These are phyloP conservation scores for Citeromyces siamensis DNA, from an alignment of 1,139 yeast species.

Conservation along the genomic window DNA sequence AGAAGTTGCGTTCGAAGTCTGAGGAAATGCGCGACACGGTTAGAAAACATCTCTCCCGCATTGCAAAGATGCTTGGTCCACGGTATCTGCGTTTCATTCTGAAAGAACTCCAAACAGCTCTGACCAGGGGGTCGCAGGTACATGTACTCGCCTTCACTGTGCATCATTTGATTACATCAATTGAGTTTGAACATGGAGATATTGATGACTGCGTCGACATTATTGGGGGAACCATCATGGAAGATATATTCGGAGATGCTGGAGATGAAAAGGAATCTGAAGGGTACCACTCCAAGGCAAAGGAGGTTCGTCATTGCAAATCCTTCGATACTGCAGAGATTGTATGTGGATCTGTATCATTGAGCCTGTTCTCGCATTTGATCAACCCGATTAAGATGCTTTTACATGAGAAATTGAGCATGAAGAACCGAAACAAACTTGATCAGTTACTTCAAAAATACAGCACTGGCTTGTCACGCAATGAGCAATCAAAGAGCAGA, in stretches of 20 bases:
- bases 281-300: slow-evolving; percentile 77
- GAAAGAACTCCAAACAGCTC: slow-evolving; percentile 65
- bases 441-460: slow-evolving; percentile 72
- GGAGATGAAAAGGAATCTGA: slow-evolving; percentile 95
- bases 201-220: slow-evolving; percentile 55
- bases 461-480: slow-evolving; percentile 66
- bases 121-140: slow-evolving; percentile 83
- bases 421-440: slow-evolving; percentile 61
- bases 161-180: slow-evolving; percentile 53
- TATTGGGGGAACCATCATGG: slow-evolving; percentile 71
- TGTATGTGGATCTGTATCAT: slow-evolving; percentile 51
- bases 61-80: slow-evolving; percentile 58
- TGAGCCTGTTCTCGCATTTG: slow-evolving; percentile 45
- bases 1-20: slow-evolving; percentile 73
- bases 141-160: slow-evolving; percentile 88
- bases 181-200: slow-evolving; percentile 55
- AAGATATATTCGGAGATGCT: slow-evolving; percentile 84
- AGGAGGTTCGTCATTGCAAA: slow-evolving; percentile 82
- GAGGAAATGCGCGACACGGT: slow-evolving; percentile 86
- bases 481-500: slow-evolving; percentile 44
- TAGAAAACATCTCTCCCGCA: slow-evolving; percentile 61
- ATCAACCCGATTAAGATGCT: slow-evolving; percentile 62
- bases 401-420: slow-evolving; percentile 50
- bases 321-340: slow-evolving; percentile 84
- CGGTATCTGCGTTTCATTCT: slow-evolving; percentile 62